Conservation (phyloP, 345 rosid species). For the Noccaea caerulescens region DNA sequence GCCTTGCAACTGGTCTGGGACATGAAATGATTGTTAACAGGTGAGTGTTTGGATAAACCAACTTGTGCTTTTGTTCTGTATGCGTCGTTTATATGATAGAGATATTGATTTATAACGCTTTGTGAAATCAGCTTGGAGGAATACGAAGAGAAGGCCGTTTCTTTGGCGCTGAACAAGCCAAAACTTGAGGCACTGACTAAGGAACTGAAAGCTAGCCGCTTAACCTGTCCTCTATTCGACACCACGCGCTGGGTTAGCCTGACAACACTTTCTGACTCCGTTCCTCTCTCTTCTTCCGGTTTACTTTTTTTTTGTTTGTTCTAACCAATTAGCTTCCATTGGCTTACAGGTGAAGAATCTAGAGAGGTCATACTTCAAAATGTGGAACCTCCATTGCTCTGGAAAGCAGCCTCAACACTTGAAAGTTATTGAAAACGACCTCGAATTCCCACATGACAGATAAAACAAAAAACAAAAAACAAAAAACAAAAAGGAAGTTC, state of each 20-base stretch:
- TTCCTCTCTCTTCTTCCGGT: conserved; percentile 4
- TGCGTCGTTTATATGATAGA: not conserved
- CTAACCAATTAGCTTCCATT: not conserved
- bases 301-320: not conserved
- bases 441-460: conserved; percentile 70
- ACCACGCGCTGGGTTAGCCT: conserved; percentile 88
- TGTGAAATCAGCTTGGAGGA: conserved; percentile 69
- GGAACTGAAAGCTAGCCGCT: conserved; percentile 69
- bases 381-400: conserved; percentile 88
- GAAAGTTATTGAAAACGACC: conserved; percentile 76
- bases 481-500: not conserved
- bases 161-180: conserved; percentile 69
- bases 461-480: conserved; percentile 34
- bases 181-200: conserved; percentile 74
- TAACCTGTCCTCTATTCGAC: conserved; percentile 91
- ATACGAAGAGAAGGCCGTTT: conserved; percentile 88
- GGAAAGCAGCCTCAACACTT: conserved; percentile 83
- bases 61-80: not conserved
- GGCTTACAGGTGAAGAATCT: conserved; percentile 78
- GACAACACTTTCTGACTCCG: not conserved
- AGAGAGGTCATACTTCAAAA: conserved; percentile 85
- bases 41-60: conserved; percentile 44
- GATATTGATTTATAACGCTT: not conserved
- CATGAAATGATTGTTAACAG: conserved; percentile 96
- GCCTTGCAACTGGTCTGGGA: conserved; percentile 95